Percentiles rank a stretch among this genome's conserved stretches.
These are phyloP conservation scores for Prinsepia uniflora DNA, from an alignment of 306 rosid genomes.

Conservation along the genomic window DNA sequence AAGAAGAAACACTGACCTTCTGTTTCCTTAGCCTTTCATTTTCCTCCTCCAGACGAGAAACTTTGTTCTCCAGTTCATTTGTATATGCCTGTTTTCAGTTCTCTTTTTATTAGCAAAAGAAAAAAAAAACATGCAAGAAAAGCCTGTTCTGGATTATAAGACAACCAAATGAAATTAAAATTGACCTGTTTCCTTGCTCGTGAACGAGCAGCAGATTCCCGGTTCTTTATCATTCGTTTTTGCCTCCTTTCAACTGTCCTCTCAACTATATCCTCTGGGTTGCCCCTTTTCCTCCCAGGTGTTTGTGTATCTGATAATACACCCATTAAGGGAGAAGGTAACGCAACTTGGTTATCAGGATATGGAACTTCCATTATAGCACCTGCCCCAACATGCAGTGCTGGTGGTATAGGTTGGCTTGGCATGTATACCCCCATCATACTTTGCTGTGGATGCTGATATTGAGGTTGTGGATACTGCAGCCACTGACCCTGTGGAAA, in stretches of 20 bases:
- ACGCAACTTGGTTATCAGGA: slow-evolving; percentile 55
- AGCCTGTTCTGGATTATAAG: not conserved
- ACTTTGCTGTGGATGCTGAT: slow-evolving; percentile 66
- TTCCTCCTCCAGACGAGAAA: slow-evolving; percentile 79
- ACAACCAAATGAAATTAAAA: slow-evolving; percentile 1
- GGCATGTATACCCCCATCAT: slow-evolving; percentile 70
- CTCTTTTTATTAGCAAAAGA: not conserved
- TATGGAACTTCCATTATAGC: slow-evolving; percentile 57
- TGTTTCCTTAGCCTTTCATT: slow-evolving; percentile 85
- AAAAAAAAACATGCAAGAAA: not conserved
- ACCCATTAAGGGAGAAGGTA: slow-evolving; percentile 67
- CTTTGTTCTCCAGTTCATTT: slow-evolving; percentile 82
- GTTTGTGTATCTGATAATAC: slow-evolving; percentile 54
- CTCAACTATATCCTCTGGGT: slow-evolving; percentile 59
- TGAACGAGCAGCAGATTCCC: slow-evolving; percentile 98
- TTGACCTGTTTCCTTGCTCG: slow-evolving; percentile 94
- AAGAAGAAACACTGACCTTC: slow-evolving; percentile 53
- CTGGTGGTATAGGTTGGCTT: slow-evolving; percentile 50
- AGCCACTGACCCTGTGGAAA: slow-evolving; percentile 66
- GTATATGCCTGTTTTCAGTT: slow-evolving; percentile 74
- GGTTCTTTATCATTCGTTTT: slow-evolving; percentile 93
- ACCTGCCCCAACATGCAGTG: slow-evolving; percentile 56
- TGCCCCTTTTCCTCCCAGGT: slow-evolving; percentile 66
- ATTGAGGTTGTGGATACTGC: slow-evolving; percentile 62
- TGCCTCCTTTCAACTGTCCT: slow-evolving; percentile 88